Conservation (phyloP, 1,284 basidiomycete species). For the Sporisorium graminicola region DNA sequence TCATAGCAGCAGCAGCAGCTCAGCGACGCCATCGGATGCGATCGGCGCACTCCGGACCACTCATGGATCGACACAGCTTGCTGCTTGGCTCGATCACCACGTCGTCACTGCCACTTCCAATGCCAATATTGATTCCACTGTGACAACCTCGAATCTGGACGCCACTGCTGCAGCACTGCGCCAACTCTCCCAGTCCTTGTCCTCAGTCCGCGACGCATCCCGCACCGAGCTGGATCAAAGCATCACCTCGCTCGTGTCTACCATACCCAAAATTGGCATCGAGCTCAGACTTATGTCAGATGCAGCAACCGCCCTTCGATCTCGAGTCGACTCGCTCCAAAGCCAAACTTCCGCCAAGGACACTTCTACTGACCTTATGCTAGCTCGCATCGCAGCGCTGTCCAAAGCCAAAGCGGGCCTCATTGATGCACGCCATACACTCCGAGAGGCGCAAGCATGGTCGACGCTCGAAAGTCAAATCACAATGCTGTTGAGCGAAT, state of each 20-base stretch:
- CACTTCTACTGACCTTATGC: constrained; percentile 19
- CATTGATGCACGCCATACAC: constrained; percentile 43
- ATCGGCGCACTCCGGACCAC: constrained; percentile 23
- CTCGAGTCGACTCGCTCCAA: constrained; percentile 19
- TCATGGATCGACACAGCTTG: constrained; percentile 12
- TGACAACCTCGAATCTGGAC: constrained; percentile 19
- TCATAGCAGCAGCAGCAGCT: background rate
- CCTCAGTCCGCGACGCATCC: constrained; percentile 31
- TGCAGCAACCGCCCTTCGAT: constrained; percentile 29
- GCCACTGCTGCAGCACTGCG: constrained; percentile 21
- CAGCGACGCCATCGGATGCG: constrained; percentile 15
- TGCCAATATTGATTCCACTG: background rate
- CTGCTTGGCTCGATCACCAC: constrained; percentile 39
- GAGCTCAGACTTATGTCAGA: constrained; percentile 45
- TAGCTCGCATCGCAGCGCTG: constrained; percentile 33
- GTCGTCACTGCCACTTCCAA: background rate
- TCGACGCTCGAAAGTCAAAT: constrained; percentile 51
- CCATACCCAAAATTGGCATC: constrained; percentile 39
- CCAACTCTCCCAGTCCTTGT: constrained; percentile 31
- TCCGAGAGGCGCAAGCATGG: constrained; percentile 58
- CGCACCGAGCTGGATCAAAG: constrained; percentile 36
- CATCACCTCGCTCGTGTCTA: constrained; percentile 35
- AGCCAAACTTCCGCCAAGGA: constrained; percentile 15
- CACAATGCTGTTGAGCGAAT: constrained; percentile 24
- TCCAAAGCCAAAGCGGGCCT: constrained; percentile 34